Conservation (phyloP, 306 rosid species). For the Neltuma alba region DNA sequence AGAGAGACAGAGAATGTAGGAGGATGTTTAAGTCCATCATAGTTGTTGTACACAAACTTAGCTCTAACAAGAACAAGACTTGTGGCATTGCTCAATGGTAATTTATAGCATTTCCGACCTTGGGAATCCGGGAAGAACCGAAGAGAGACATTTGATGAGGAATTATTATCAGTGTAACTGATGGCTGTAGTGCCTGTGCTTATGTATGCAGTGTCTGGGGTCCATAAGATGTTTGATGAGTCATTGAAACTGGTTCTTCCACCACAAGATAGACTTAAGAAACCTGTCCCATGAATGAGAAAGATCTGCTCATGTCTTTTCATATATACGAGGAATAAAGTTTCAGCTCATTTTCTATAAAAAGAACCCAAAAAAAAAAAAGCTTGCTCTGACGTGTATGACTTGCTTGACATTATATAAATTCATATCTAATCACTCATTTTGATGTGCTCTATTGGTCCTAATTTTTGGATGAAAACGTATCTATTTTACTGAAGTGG, state of each 20-base stretch:
- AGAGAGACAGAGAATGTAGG: slow-evolving; percentile 79
- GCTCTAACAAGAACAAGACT: slow-evolving; percentile 80
- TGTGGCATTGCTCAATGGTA: slow-evolving; percentile 57
- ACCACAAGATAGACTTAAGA: slow-evolving; percentile 92
- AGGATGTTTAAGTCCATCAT: slow-evolving; percentile 69
- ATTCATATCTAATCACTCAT: background rate
- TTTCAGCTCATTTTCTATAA: background rate
- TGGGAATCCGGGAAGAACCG: slow-evolving; percentile 57
- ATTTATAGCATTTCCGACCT: slow-evolving; percentile 58
- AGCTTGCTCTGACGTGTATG: background rate
- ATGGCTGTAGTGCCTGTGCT: slow-evolving; percentile 55
- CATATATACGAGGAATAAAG: background rate
- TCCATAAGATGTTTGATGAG: slow-evolving; percentile 68
- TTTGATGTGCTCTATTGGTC: background rate
- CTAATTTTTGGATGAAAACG: background rate
- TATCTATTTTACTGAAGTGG: background rate
- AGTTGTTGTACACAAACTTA: slow-evolving; percentile 72
- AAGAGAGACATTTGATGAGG: slow-evolving; percentile 46
- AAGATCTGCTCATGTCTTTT: slow-evolving; percentile 19
- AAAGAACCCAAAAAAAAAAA: too few relatives aligned
- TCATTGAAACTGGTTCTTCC: slow-evolving; percentile 65
- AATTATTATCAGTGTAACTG: slow-evolving; percentile 38
- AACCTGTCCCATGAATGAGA: slow-evolving; percentile 61
- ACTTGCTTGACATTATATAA: background rate
- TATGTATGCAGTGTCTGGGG: slow-evolving; percentile 65